Percentiles rank a stretch among this genome's conserved stretches.
phyloP scores from a whole-genome alignment of 139 green algal species.

The Trebouxia sp. region DNA sequence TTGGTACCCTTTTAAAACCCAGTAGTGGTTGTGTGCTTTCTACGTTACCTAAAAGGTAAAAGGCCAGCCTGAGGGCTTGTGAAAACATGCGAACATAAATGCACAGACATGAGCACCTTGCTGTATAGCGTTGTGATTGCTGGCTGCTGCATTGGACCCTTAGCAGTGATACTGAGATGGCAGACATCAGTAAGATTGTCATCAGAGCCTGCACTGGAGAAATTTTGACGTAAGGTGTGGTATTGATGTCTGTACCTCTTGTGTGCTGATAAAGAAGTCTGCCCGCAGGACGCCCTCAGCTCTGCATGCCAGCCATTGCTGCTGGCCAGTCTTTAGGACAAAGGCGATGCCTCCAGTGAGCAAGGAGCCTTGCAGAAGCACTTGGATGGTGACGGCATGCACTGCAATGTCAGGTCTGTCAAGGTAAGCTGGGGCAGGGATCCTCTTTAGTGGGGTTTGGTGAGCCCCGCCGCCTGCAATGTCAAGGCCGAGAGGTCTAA shows the following conservation, averaged over 20 bases:
- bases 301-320: slow-evolving; percentile 35
- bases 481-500: too few species aligned
- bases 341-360: slow-evolving; percentile 31
- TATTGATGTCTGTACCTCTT: neutral
- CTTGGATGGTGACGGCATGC: slow-evolving; percentile 29
- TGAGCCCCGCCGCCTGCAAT: slow-evolving; percentile 15
- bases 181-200: neutral
- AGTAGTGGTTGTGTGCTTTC: too few species aligned
- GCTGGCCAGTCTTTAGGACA: slow-evolving; percentile 36
- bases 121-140: neutral
- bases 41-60: too few species aligned
- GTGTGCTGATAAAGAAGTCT: slow-evolving; percentile 36
- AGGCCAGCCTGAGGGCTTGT: too few species aligned
- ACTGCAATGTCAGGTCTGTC: slow-evolving; percentile 1
- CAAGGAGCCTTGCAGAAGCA: slow-evolving; percentile 32
- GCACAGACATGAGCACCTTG: neutral
- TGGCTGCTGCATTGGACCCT: neutral
- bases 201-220: neutral
- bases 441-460: slow-evolving; percentile 24
- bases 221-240: neutral
- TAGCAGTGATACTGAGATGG: neutral
- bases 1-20: too few species aligned
- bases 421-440: neutral
- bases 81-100: too few species aligned
- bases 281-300: neutral